Evolutionary conservation across 2,329 filamentous ascomycete species (phyloP).

Genomic region (Botrytis galanthina): DNA sequence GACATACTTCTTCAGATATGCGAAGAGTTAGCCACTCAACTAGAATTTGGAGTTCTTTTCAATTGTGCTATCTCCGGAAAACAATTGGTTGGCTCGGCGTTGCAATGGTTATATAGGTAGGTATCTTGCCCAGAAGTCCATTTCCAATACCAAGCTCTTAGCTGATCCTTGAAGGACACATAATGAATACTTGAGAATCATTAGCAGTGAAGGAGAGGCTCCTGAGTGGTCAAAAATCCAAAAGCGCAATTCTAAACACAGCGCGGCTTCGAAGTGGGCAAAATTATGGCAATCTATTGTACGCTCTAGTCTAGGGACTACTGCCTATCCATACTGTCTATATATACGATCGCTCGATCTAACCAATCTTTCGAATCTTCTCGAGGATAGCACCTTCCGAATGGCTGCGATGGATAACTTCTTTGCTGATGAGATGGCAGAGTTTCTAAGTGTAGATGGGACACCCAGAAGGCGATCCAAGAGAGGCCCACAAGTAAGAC

Average conservation of each 20-base stretch:
- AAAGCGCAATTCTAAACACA: constrained; percentile 13
- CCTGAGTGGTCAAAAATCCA: constrained; percentile 19
- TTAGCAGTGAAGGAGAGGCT: constrained; percentile 44
- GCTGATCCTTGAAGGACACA: constrained; percentile 44
- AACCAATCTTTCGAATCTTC: constrained; percentile 56
- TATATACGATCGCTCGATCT: constrained; percentile 66
- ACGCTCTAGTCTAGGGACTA: constrained; percentile 60
- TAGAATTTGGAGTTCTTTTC: constrained; percentile 61
- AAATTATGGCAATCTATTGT: constrained; percentile 68
- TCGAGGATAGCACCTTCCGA: constrained; percentile 50
- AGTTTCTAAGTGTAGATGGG: constrained; percentile 37
- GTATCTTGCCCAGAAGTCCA: not conserved
- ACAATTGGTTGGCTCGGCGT: constrained; percentile 55
- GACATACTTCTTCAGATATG: constrained; percentile 62
- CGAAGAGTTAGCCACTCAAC: constrained; percentile 53
- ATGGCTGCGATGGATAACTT: constrained; percentile 39
- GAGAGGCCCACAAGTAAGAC: constrained; percentile 27
- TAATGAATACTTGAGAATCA: constrained; percentile 45
- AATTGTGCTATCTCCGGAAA: constrained; percentile 55
- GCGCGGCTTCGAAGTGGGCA: constrained; percentile 50
- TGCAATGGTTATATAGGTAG: constrained; percentile 63
- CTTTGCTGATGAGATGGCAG: constrained; percentile 43
- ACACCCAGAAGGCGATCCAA: constrained; percentile 33
- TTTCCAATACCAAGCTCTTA: constrained; percentile 4
- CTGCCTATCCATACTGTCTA: constrained; percentile 66